Conservation (phyloP, 148 eudicot species). For the Drosera capensis region DNA sequence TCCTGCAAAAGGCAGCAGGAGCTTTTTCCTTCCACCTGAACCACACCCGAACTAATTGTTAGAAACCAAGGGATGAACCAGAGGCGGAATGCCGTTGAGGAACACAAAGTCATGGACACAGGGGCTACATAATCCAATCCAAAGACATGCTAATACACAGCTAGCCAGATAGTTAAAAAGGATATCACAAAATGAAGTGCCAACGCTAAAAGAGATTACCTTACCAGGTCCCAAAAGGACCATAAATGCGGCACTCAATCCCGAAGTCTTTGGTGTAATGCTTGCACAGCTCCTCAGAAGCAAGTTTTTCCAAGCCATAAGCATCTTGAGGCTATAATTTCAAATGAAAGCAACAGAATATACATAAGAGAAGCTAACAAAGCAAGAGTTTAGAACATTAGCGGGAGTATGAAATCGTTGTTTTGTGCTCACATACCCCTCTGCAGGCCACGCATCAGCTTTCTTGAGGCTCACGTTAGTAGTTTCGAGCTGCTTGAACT, state of each 20-base stretch:
- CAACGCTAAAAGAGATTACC: conserved; percentile 9
- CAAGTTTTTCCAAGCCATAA: conserved; percentile 48
- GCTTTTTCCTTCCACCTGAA: conserved; percentile 47
- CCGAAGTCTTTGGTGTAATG: conserved; percentile 47
- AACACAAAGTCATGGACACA: no score
- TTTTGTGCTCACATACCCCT: conserved; percentile 12
- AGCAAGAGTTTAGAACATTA: no score
- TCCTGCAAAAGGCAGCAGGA: conserved; percentile 48
- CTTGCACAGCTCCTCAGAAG: conserved; percentile 47
- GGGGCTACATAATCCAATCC: no score
- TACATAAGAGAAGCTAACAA: neutral
- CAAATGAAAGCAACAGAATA: neutral
- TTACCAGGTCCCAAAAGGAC: conserved; percentile 55
- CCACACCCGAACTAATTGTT: no score
- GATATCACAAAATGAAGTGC: neutral
- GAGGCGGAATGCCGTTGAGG: neutral
- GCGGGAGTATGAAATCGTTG: no score
- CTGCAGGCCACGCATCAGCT: conserved; percentile 58
- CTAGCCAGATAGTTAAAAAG: neutral
- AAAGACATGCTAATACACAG: no score
- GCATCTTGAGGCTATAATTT: conserved; percentile 40
- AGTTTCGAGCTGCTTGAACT: conserved; percentile 47
- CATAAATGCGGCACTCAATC: conserved; percentile 41
- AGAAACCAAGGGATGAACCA: neutral
- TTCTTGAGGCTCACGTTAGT: conserved; percentile 42